Conservation (phyloP, 768 basidiomycete species). For the Lyophyllum shimeji region DNA sequence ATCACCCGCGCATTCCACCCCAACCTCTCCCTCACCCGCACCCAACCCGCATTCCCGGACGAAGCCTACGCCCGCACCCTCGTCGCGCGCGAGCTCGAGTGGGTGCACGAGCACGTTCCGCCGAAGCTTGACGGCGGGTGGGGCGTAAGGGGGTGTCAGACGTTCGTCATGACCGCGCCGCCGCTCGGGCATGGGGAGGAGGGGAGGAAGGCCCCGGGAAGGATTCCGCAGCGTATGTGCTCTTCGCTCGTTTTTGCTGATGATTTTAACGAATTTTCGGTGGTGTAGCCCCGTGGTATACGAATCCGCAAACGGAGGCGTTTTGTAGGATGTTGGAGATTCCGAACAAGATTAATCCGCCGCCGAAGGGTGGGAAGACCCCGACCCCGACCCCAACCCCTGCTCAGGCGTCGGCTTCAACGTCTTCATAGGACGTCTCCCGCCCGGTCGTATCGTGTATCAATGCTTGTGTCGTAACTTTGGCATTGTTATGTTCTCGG, state of each 20-base stretch:
- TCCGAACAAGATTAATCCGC: slow-evolving; percentile 57
- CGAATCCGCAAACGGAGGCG: slow-evolving; percentile 87
- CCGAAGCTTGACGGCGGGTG: slow-evolving; percentile 32
- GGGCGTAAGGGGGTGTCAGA: slow-evolving; percentile 56
- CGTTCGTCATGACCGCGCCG: slow-evolving; percentile 67
- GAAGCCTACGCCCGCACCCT: slow-evolving; percentile 48
- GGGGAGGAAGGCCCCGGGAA: background rate
- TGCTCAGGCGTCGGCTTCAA: background rate
- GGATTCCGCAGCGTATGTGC: slow-evolving; percentile 34
- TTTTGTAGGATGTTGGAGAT: slow-evolving; percentile 81
- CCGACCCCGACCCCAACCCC: background rate
- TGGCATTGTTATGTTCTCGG: no score
- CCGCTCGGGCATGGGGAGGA: slow-evolving; percentile 32
- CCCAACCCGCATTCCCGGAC: slow-evolving; percentile 61
- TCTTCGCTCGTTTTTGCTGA: slow-evolving; percentile 23
- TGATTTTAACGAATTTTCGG: slow-evolving; percentile 17
- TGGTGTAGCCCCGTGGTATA: slow-evolving; percentile 65
- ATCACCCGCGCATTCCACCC: slow-evolving; percentile 87
- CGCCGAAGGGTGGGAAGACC: background rate
- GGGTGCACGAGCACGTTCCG: slow-evolving; percentile 64
- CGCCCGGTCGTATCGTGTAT: background rate
- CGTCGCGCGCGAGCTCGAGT: slow-evolving; percentile 59
- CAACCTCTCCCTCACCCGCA: slow-evolving; percentile 56
- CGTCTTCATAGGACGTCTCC: background rate
- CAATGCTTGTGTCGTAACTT: background rate